A percentile compares a stretch with the other conserved stretches of the same genome.
Evolutionary conservation across 208 protist species (phyloP).

Genomic region (Trypanosoma platydactyli): DNA sequence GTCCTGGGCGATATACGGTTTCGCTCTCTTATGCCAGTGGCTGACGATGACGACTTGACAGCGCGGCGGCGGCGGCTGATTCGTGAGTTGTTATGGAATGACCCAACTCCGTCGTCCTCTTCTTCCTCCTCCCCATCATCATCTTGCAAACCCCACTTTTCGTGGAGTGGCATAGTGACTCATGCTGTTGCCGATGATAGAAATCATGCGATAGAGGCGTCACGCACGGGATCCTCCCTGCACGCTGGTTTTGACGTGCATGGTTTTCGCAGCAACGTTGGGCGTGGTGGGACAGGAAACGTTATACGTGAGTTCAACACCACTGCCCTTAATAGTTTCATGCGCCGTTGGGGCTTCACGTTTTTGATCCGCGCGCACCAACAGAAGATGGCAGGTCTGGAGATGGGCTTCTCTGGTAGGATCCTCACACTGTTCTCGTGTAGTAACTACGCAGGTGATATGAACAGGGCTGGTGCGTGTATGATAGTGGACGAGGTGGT

Average conservation of each 20-base stretch:
- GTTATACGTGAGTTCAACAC: slow-evolving; percentile 55
- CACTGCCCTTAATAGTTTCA: slow-evolving; percentile 47
- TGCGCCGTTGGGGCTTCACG: slow-evolving; percentile 52
- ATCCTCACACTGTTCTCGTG: slow-evolving; percentile 50
- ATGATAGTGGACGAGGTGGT: slow-evolving; percentile 29
- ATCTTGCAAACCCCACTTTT: neutral
- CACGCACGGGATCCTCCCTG: neutral
- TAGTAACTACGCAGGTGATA: slow-evolving; percentile 30
- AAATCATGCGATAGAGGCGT: neutral
- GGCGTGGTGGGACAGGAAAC: slow-evolving; percentile 23
- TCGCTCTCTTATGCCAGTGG: slow-evolving; percentile 15
- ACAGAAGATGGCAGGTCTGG: slow-evolving; percentile 31
- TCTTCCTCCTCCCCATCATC: too few species aligned
- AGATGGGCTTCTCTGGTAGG: slow-evolving; percentile 25
- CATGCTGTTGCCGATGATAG: neutral
- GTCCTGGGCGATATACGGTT: slow-evolving; percentile 29
- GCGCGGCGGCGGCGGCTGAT: slow-evolving; percentile 49
- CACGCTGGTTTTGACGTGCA: slow-evolving; percentile 19
- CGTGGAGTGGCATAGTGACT: neutral
- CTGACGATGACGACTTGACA: slow-evolving; percentile 18
- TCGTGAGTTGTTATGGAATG: slow-evolving; percentile 79
- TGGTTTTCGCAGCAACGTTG: slow-evolving; percentile 46
- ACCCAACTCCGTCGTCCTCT: slow-evolving; percentile 18
- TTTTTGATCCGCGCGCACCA: slow-evolving; percentile 57
- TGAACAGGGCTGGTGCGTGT: slow-evolving; percentile 43